Percentiles rank a stretch among this genome's conserved stretches.
Conservation (phyloP, 2,329 filamentous ascomycete genomes). For the Ramularia collo-cygni region DNA sequence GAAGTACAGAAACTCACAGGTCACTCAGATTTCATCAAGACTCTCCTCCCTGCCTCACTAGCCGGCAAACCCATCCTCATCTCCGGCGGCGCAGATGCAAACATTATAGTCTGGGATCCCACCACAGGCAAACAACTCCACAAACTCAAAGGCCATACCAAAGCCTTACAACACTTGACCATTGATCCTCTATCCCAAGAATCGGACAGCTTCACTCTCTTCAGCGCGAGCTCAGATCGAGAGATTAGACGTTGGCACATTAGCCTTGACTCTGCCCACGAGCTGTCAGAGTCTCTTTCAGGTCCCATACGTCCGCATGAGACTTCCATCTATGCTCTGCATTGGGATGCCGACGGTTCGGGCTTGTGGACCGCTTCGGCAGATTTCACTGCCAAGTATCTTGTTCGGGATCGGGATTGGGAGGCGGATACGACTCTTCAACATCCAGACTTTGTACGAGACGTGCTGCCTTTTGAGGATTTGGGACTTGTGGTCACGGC, state of each 20-base stretch:
- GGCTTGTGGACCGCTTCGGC: conserved; percentile 83
- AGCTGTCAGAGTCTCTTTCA: conserved; percentile 43
- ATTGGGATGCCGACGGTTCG: conserved; percentile 61
- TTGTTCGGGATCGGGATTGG: conserved; percentile 63
- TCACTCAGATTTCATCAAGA: conserved; percentile 88
- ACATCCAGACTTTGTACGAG: conserved; percentile 87
- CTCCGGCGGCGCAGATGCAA: conserved; percentile 42
- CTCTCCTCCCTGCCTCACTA: conserved; percentile 58
- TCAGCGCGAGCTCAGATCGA: conserved; percentile 61
- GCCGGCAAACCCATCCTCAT: conserved; percentile 50
- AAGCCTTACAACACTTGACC: conserved; percentile 72
- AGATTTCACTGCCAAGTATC: conserved; percentile 78
- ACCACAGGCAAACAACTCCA: conserved; percentile 63
- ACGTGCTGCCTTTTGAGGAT: conserved; percentile 59
- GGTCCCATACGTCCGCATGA: conserved; percentile 70
- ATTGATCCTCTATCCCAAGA: conserved; percentile 59
- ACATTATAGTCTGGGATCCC: conserved; percentile 69
- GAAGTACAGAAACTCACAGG: conserved; percentile 37
- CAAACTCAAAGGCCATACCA: conserved; percentile 67
- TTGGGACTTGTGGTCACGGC: conserved; percentile 78
- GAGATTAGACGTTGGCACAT: conserved; percentile 71
- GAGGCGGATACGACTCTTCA: conserved; percentile 62
- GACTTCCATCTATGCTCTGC: conserved; percentile 77
- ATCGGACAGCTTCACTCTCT: conserved; percentile 49
- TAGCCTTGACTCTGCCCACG: conserved; percentile 45